Conservation (phyloP, 306 rosid genomes). For the Trifolium pratense region DNA sequence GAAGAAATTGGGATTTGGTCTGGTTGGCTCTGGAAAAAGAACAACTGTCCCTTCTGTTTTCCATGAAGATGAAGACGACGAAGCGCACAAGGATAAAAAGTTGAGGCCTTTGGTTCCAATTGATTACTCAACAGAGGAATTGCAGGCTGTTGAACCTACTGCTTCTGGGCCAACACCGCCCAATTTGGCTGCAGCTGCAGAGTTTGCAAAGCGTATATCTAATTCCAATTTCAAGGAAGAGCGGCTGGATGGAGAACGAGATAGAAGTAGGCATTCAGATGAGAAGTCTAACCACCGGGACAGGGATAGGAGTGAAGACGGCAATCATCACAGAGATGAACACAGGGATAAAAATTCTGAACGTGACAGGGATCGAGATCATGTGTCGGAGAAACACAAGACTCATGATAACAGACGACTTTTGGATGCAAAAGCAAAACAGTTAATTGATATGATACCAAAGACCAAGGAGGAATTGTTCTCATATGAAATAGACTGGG, state of each 20-base stretch:
- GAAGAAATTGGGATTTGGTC: constrained; percentile 93
- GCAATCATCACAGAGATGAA: constrained; percentile 68
- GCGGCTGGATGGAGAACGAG: constrained; percentile 72
- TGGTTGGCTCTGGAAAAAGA: constrained; percentile 96
- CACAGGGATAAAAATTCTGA: constrained; percentile 61
- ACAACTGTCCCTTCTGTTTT: constrained; percentile 89
- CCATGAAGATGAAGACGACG: constrained; percentile 93
- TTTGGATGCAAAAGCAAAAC: constrained; percentile 89
- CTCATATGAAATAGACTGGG: constrained; percentile 91
- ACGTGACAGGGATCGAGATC: constrained; percentile 71
- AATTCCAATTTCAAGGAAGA: constrained; percentile 78
- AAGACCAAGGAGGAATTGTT: constrained; percentile 96
- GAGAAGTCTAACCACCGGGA: constrained; percentile 79
- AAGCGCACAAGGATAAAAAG: constrained; percentile 91
- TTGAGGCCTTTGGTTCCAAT: constrained; percentile 99
- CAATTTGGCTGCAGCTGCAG: constrained; percentile 98
- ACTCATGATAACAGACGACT: constrained; percentile 79
- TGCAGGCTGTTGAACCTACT: constrained; percentile 81
- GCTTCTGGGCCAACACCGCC: constrained; percentile 71
- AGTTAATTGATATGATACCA: constrained; percentile 97
- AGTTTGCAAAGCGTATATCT: constrained; percentile 92
- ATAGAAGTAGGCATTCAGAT: constrained; percentile 74
- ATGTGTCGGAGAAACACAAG: constrained; percentile 65
- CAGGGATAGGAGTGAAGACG: constrained; percentile 72
- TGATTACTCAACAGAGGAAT: constrained; percentile 96